Conservation (phyloP, 1,284 basidiomycete genomes). For the Apiotrichum veenhuisii region DNA sequence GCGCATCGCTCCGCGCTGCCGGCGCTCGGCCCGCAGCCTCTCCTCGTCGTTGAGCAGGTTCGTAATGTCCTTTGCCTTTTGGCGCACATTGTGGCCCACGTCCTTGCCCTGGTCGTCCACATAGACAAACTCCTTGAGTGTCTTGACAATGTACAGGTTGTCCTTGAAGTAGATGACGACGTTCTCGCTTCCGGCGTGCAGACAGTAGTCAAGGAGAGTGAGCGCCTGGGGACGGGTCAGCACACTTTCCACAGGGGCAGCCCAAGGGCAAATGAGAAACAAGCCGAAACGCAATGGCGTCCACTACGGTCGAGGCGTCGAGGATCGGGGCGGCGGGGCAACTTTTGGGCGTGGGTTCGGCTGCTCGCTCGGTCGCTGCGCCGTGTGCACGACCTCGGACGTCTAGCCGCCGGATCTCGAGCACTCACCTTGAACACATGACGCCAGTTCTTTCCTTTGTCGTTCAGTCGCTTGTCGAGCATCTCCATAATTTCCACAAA, state of each 20-base stretch:
- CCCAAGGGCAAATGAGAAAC: not conserved
- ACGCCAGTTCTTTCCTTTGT: slow-evolving; percentile 99
- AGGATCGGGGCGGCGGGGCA: too few relatives aligned
- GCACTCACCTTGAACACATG: slow-evolving; percentile 90
- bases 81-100: slow-evolving; percentile 95
- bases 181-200: slow-evolving; percentile 96
- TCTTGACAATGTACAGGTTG: slow-evolving; percentile 98
- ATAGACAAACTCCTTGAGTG: slow-evolving; percentile 97
- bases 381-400: not conserved
- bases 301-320: not conserved
- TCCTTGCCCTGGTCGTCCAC: slow-evolving; percentile 95
- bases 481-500: slow-evolving; percentile 99
- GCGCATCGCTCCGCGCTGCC: slow-evolving; percentile 79
- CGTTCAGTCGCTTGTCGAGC: slow-evolving; percentile 97
- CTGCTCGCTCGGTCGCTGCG: too few relatives aligned
- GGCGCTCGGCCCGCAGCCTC: slow-evolving; percentile 79
- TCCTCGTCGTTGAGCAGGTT: slow-evolving; percentile 88
- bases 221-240: slow-evolving; percentile 65
- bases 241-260: not conserved
- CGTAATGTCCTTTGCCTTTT: slow-evolving; percentile 99
- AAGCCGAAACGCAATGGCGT: not conserved
- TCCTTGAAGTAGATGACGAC: slow-evolving; percentile 98
- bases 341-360: too few relatives aligned
- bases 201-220: slow-evolving; percentile 91
- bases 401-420: not conserved